phyloP scores from a whole-genome alignment of 495 filamentous ascomycete species.

The Aspergillus funiculosus region DNA sequence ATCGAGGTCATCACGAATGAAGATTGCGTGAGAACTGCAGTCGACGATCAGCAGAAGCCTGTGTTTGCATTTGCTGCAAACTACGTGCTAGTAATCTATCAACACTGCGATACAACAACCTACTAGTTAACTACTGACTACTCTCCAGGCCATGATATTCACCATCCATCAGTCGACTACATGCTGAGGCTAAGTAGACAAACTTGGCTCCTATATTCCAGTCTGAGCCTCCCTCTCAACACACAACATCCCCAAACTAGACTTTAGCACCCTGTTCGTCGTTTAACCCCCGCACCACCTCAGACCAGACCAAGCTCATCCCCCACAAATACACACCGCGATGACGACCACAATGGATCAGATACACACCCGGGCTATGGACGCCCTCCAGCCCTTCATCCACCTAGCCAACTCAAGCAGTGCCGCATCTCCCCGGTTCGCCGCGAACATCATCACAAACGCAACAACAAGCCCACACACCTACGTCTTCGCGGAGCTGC shows the following conservation, averaged over 20 bases:
- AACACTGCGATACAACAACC: neutral
- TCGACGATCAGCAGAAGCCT: neutral
- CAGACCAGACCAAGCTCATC: constrained; percentile 18
- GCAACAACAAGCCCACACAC: constrained; percentile 83
- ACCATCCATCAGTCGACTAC: too few relatives aligned
- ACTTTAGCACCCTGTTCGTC: neutral
- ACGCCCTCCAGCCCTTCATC: constrained; percentile 83
- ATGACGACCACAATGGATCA: constrained; percentile 67
- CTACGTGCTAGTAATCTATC: neutral
- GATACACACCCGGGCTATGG: constrained; percentile 64
- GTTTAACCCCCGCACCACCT: neutral
- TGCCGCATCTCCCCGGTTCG: constrained; percentile 73
- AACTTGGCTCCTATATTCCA: neutral
- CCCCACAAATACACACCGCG: neutral
- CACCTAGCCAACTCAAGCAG: constrained; percentile 69
- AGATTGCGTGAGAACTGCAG: neutral
- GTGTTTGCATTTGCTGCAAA: constrained; percentile 9
- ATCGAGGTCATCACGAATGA: constrained; percentile 2
- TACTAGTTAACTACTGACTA: too few relatives aligned
- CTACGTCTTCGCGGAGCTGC: constrained; percentile 91
- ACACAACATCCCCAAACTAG: neutral
- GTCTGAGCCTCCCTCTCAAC: too few relatives aligned
- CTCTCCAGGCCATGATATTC: neutral
- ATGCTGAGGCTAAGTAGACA: too few relatives aligned
- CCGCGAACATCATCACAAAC: constrained; percentile 78